Percentiles rank a stretch among this genome's conserved stretches.
Evolutionary conservation across 805 yeast species (phyloP).

Genomic region (Saccharomyces kudriavzevii): DNA sequence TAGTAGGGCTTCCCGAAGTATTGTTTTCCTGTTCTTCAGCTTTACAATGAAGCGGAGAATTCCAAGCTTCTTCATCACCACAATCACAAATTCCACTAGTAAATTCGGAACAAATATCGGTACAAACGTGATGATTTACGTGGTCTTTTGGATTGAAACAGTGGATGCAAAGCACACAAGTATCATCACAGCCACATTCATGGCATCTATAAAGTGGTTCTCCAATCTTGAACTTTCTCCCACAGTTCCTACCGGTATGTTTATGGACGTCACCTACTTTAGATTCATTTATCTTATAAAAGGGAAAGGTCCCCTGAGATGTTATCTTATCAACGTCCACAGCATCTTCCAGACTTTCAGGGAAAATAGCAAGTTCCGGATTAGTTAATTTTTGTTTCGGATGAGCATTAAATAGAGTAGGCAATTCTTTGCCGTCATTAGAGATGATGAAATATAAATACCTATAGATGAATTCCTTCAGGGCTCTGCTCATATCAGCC

Average conservation of each 20-base stretch:
- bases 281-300: conserved; percentile 12
- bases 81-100: conserved; percentile 64
- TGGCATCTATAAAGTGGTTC: conserved; percentile 66
- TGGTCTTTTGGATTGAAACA: conserved; percentile 71
- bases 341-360: conserved; percentile 14
- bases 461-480: conserved; percentile 20
- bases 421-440: conserved; percentile 33
- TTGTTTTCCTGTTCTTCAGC: conserved; percentile 19
- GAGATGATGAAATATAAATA: conserved; percentile 31
- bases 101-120: conserved; percentile 39
- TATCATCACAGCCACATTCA: conserved; percentile 70
- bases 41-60: conserved; percentile 42
- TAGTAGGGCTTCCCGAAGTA: conserved; percentile 28
- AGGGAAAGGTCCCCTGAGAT: conserved; percentile 8
- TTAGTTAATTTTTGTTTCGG: conserved; percentile 3
- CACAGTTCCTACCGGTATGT: conserved; percentile 62
- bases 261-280: conserved; percentile 17
- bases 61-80: conserved; percentile 65
- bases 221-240: conserved; percentile 49
- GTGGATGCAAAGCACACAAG: conserved; percentile 67
- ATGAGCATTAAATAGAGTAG: conserved; percentile 25
- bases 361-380: conserved; percentile 11
- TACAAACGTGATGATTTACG: conserved; percentile 52
- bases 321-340: conserved; percentile 10
- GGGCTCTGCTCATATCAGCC: conserved; percentile 21